Evolutionary conservation across 2,329 filamentous ascomycete species (phyloP).

Genomic region (Fusarium sp.): DNA sequence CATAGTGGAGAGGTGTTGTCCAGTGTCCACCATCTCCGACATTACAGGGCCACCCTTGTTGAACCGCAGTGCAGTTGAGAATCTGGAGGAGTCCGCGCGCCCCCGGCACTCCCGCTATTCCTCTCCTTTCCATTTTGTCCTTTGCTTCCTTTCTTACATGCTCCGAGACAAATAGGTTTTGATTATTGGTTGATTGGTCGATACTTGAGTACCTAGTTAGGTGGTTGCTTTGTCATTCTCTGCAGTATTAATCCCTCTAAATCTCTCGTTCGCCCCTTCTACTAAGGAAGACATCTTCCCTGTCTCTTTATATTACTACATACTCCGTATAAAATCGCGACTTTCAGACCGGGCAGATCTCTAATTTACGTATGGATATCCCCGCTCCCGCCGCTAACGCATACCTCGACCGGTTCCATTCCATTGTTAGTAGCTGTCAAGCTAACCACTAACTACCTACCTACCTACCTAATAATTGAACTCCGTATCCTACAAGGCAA

Average conservation of each 20-base stretch:
- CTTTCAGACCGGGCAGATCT: conserved; percentile 13
- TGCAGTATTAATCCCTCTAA: background rate
- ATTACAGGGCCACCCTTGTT: conserved; percentile 24
- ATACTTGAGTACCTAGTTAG: background rate
- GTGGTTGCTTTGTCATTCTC: background rate
- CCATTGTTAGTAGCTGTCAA: conserved; percentile 2
- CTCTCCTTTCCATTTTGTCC: conserved; percentile 2
- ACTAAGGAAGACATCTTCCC: background rate
- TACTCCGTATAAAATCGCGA: background rate
- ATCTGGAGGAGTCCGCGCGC: conserved; percentile 36
- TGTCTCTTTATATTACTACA: background rate
- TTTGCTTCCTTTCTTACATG: conserved; percentile 8
- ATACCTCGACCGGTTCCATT: conserved; percentile 20
- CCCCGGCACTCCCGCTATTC: conserved; percentile 32
- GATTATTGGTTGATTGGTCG: background rate
- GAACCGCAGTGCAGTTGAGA: conserved; percentile 25
- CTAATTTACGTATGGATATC: conserved; percentile 20
- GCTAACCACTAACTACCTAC: background rate
- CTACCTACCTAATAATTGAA: background rate
- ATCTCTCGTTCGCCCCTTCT: background rate
- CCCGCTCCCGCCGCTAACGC: conserved; percentile 34
- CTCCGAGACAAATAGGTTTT: background rate
- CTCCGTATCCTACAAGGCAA: background rate
- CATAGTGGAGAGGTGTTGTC: conserved; percentile 35
- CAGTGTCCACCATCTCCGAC: conserved; percentile 41